Percentiles rank a stretch among this genome's conserved stretches.
phyloP scores from a whole-genome alignment of 2,329 filamentous ascomycete species.

The Alternaria alternata region DNA sequence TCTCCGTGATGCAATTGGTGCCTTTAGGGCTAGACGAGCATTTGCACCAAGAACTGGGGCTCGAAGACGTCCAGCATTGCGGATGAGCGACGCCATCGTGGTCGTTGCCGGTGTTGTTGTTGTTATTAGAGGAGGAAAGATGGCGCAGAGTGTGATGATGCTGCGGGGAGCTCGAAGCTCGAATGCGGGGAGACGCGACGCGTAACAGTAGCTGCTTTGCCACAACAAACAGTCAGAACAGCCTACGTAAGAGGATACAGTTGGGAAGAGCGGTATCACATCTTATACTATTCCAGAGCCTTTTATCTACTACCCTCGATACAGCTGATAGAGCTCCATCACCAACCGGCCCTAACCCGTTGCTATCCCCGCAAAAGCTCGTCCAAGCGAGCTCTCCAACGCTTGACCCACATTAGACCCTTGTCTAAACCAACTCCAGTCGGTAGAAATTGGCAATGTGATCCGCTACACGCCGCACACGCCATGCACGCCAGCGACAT shows the following conservation, averaged over 20 bases:
- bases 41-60: slow-evolving; percentile 27
- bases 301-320: slow-evolving; percentile 16
- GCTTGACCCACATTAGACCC: slow-evolving; percentile 15
- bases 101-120: background rate
- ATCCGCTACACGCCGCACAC: slow-evolving; percentile 27
- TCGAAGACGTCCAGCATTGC: slow-evolving; percentile 34
- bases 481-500: slow-evolving; percentile 8
- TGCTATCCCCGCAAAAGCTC: slow-evolving; percentile 27
- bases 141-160: background rate
- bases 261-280: background rate
- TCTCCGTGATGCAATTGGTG: slow-evolving; percentile 33
- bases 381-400: slow-evolving; percentile 22
- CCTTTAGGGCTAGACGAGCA: slow-evolving; percentile 23
- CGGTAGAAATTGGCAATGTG: slow-evolving; percentile 9
- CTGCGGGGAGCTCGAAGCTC: slow-evolving; percentile 1
- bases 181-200: slow-evolving; percentile 5
- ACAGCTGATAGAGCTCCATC: slow-evolving; percentile 15
- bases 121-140: background rate
- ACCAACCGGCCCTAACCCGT: slow-evolving; percentile 24
- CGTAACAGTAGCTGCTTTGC: background rate
- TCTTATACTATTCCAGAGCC: slow-evolving; percentile 14
- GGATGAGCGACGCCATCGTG: slow-evolving; percentile 45
- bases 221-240: background rate
- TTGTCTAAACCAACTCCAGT: slow-evolving; percentile 15
- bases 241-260: background rate